Base-by-base conservation (phyloP, 768 basidiomycete species). In the Suillus decipiens region DNA sequence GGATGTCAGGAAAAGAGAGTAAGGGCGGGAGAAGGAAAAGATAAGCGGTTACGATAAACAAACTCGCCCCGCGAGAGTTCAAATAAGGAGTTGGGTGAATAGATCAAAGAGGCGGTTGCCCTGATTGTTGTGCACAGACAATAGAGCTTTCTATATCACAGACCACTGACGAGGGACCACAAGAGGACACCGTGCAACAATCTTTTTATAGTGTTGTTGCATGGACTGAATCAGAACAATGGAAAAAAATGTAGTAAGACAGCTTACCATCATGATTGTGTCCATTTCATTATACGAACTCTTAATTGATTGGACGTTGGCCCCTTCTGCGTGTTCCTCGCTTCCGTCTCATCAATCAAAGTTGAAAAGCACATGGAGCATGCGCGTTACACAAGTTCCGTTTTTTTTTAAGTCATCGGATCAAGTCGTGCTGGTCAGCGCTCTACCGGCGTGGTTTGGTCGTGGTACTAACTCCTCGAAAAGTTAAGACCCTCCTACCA, bases 11-110 rank as follows among this genome's bases (percentile, higher is more conserved):
- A 19, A 36, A 36, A 61, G 12, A 61, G 2, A 28, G 15, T 28
- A 17, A 60, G 5, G 48, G 10, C 12, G 14, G 24, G 24, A 56
- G 36, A 37, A 56, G 34, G 34, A 36, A n/a, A 14, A 14, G 50
- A 51, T 51, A 11, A 9, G 31, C 9, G 39, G n/a, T 42, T 31
- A 15, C 12, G 34, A 36, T 34, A 14, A 54, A n/a, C 24, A 24
- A 22, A 24, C 51, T 61, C 53, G 48, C 60, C 36, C 54, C 0
- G 53, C 60, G 53, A 61, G 47, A 10, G 55, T 56, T 56, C 36
- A 56, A 37, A 56, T 24, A 56, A 24, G 54, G 14, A 15, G 15
- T 22, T 22, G 1, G 14, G 15, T 24, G 36, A 37, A 55, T 36
- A 55, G 53, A 55, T 14, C 34, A 17, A 36, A n/a, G 12, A 55